These are phyloP conservation scores for Trypanosoma cruzi DNA, from an alignment of 208 protist species.

Conservation along the genomic window DNA sequence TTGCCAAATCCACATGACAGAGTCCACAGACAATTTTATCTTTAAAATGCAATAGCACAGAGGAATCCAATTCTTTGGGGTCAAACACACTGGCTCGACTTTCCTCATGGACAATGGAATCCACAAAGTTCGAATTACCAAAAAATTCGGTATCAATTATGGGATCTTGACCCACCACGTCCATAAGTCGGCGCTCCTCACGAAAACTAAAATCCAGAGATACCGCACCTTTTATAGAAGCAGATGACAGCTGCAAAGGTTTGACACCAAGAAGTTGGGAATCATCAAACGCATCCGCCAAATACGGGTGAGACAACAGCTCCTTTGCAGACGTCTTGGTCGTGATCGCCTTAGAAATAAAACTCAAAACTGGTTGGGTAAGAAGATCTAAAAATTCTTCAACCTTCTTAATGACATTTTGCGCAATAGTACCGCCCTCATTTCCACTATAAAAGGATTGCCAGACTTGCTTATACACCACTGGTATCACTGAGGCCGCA, in stretches of 20 bases:
- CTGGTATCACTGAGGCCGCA: slow-evolving; percentile 54
- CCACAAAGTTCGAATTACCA: neutral
- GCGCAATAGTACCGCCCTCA: slow-evolving; percentile 22
- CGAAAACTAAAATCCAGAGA: slow-evolving; percentile 34
- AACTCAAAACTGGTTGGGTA: slow-evolving; percentile 42
- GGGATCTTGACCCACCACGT: slow-evolving; percentile 59
- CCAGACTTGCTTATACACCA: slow-evolving; percentile 51
- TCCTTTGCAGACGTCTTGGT: slow-evolving; percentile 30
- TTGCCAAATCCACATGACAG: slow-evolving; percentile 55
- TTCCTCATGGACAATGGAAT: slow-evolving; percentile 21
- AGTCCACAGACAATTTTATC: slow-evolving; percentile 55
- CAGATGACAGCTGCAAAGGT: slow-evolving; percentile 38
- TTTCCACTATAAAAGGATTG: slow-evolving; percentile 17
- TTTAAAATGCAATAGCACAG: slow-evolving; percentile 4
- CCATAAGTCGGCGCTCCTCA: slow-evolving; percentile 55
- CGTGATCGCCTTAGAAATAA: slow-evolving; percentile 56
- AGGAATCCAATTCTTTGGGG: neutral
- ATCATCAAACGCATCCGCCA: slow-evolving; percentile 21
- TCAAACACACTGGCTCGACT: neutral
- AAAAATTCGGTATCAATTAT: slow-evolving; percentile 31
- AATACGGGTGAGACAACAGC: slow-evolving; percentile 59
- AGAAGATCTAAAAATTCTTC: slow-evolving; percentile 20
- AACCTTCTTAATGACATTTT: slow-evolving; percentile 37
- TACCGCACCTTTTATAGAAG: slow-evolving; percentile 49
- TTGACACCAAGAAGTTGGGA: slow-evolving; percentile 20